Evolutionary conservation across 805 yeast genomes (phyloP).

Genomic region (Hanseniaspora taiwanica): DNA sequence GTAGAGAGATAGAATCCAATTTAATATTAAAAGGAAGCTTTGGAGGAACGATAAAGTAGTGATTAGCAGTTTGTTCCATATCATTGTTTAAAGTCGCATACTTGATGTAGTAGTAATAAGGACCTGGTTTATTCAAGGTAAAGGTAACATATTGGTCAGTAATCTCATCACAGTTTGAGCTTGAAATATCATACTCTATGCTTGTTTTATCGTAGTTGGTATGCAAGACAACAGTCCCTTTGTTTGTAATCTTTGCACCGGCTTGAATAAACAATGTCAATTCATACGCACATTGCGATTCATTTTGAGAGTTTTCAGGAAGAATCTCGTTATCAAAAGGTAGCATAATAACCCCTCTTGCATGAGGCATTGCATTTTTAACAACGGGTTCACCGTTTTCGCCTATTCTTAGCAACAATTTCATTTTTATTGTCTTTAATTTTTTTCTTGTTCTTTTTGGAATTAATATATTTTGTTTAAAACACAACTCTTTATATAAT

Average conservation of each 20-base stretch:
- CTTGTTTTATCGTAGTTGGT: not conserved
- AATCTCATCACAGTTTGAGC: too few species aligned
- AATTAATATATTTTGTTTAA: too few species aligned
- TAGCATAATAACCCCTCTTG: not conserved
- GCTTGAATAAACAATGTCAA: not conserved
- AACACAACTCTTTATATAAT: too few species aligned
- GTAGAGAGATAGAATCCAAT: conserved; percentile 66
- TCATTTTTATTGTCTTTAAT: not conserved
- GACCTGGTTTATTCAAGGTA: conserved; percentile 54
- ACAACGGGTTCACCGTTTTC: not conserved
- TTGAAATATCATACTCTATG: not conserved
- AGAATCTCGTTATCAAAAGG: not conserved
- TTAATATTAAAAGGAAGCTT: conserved; percentile 51
- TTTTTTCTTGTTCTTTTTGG: too few species aligned
- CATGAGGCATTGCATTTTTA: not conserved
- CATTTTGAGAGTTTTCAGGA: not conserved
- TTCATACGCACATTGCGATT: not conserved
- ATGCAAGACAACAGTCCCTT: not conserved
- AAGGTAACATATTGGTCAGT: not conserved
- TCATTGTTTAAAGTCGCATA: conserved; percentile 30
- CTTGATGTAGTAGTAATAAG: conserved; percentile 60
- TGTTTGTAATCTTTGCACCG: not conserved
- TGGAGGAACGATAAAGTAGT: conserved; percentile 73
- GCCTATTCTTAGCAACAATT: not conserved
- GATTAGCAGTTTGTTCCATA: conserved; percentile 35